These are phyloP conservation scores for Beauveria sp. DNA, from an alignment of 2,329 filamentous ascomycete species.

Conservation along the genomic window DNA sequence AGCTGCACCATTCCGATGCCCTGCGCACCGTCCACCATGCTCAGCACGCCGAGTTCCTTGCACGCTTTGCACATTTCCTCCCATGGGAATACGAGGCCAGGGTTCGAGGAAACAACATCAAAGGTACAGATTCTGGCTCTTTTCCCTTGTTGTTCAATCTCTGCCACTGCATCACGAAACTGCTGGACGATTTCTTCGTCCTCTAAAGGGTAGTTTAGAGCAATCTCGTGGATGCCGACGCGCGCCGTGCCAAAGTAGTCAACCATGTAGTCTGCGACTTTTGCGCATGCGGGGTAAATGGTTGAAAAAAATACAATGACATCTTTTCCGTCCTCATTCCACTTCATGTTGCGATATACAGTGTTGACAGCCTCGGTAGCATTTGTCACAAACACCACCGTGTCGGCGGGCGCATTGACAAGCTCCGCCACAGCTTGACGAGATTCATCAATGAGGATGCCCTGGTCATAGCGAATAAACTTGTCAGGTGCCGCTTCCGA, in stretches of 20 bases:
- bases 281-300: conserved; percentile 71
- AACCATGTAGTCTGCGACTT: conserved; percentile 61
- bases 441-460: conserved; percentile 53
- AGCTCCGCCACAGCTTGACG: conserved; percentile 57
- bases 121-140: conserved; percentile 60
- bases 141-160: conserved; percentile 47
- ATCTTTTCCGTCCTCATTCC: conserved; percentile 62
- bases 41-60: conserved; percentile 58
- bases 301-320: conserved; percentile 73
- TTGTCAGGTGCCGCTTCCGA: conserved; percentile 63
- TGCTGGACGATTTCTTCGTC: conserved; percentile 56
- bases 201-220: conserved; percentile 59
- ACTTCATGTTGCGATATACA: conserved; percentile 67
- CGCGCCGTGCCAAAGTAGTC: conserved; percentile 48
- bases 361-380: conserved; percentile 73
- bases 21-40: conserved; percentile 78
- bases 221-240: conserved; percentile 45
- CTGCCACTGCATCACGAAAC: conserved; percentile 52
- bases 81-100: conserved; percentile 74
- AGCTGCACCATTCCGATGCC: conserved; percentile 71
- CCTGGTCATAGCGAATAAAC: conserved; percentile 66
- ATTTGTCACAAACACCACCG: conserved; percentile 72
- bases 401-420: conserved; percentile 57
- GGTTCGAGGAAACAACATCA: conserved; percentile 72
- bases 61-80: conserved; percentile 59